Evolutionary conservation across 2,329 filamentous ascomycete genomes (phyloP).

Genomic region (Diaporthe capsici): DNA sequence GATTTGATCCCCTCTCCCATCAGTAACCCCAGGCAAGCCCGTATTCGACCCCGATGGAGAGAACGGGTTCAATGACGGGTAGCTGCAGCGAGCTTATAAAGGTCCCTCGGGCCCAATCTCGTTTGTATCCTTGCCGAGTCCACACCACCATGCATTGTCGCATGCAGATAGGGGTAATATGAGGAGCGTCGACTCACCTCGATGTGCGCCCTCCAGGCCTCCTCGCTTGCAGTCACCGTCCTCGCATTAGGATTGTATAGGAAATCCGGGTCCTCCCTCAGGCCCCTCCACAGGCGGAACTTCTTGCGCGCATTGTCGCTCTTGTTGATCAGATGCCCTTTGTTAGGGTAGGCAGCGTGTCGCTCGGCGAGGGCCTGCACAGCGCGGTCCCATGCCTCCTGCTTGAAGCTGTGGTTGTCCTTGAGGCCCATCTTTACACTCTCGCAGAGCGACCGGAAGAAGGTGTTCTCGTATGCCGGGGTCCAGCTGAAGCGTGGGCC

Average conservation of each 20-base stretch:
- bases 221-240: constrained; percentile 69
- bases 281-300: constrained; percentile 72
- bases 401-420: constrained; percentile 69
- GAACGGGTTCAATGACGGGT: constrained; percentile 24
- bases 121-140: background rate
- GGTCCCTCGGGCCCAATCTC: constrained; percentile 9
- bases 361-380: constrained; percentile 67
- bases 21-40: constrained; percentile 36
- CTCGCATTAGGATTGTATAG: constrained; percentile 64
- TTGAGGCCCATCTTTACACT: constrained; percentile 69
- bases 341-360: constrained; percentile 70
- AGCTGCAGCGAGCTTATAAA: constrained; percentile 4
- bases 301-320: constrained; percentile 74
- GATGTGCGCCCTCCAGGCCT: constrained; percentile 70
- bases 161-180: constrained; percentile 1
- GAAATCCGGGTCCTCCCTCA: constrained; percentile 71
- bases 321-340: constrained; percentile 74
- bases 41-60: background rate
- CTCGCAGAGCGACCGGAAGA: constrained; percentile 72
- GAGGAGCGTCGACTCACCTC: constrained; percentile 59
- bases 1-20: constrained; percentile 2
- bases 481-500: constrained; percentile 73
- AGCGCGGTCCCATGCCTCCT: constrained; percentile 72
- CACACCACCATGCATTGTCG: constrained; percentile 4
- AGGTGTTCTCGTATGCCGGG: constrained; percentile 70